These are phyloP conservation scores for Colletotrichum sp. DNA, from an alignment of 2,329 filamentous ascomycete species.

Conservation along the genomic window DNA sequence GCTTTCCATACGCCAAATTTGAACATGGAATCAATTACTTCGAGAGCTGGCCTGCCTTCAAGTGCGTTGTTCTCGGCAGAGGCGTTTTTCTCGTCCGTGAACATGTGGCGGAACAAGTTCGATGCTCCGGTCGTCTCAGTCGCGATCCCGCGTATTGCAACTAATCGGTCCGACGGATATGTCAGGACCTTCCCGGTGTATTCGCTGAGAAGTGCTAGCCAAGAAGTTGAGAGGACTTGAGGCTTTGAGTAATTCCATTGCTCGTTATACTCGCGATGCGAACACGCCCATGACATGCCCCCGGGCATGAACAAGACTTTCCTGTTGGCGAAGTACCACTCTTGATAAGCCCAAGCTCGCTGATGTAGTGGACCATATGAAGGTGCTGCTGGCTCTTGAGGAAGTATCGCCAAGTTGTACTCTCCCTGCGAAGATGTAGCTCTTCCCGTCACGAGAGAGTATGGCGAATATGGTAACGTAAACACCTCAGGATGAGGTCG, in stretches of 20 bases:
- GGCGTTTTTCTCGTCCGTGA: neutral
- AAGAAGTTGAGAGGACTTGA: neutral
- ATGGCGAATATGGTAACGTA: neutral
- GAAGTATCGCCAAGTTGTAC: neutral
- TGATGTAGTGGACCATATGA: neutral
- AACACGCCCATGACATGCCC: neutral
- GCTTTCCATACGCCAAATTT: neutral
- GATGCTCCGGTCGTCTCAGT: neutral
- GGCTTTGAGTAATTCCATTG: neutral
- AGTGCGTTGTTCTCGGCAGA: fast-evolving
- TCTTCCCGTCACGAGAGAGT: neutral
- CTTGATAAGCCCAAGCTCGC: neutral
- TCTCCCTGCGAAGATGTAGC: neutral
- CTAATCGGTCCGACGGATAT: neutral
- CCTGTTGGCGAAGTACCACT: neutral
- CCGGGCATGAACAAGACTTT: neutral
- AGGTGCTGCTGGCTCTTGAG: fast-evolving
- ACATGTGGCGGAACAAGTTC: neutral
- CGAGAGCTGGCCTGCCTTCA: neutral
- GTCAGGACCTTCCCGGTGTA: neutral
- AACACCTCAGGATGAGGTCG: neutral
- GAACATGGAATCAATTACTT: neutral
- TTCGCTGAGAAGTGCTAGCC: neutral
- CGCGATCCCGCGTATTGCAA: neutral
- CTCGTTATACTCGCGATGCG: neutral